Evolutionary conservation across 139 green algal species (phyloP), one percentile per base, ranked within the genome.

Genomic region (Micromonas pusilla): DNA sequence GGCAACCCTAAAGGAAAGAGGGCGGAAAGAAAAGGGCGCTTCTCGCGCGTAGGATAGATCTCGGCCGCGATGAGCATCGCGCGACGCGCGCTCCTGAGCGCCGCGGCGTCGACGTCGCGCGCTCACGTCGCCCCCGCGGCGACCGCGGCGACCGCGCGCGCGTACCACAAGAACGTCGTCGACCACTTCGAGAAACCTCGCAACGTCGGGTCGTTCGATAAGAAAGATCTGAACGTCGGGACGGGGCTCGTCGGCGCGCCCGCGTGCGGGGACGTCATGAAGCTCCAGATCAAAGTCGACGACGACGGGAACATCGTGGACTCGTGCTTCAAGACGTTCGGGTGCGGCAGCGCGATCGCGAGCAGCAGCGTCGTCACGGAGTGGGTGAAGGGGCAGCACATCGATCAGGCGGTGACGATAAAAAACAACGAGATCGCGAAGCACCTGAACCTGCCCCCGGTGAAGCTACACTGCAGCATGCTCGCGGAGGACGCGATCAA

Each of bases 391-490:
- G 91, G 92, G 65, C 91, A 91, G 81, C 78, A 78, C 0, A 76
- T 97, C 31, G 89, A 97, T 30, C 88, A 97, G 52, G 93, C 93
- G 52, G 37, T 32, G 64, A 92, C 85, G 4, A 97, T 97, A 73
- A 96, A 93, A 82, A 97, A 97, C 91, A 91, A 81, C 53, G 92
- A 97, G 71, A 97, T 97, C 52, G 76, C 76, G 2, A 81, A 81
- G 16, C 65, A 81, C n/a, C 52, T 81, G 28, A 81, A 83, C 76
- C 86, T 99, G 73, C 95, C 95, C 0, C 95, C 96, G 0, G 95
- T 99, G 38, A 99, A 98, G 91, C 87, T 99, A 79, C 95, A 99
- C 87, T 99, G 95, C 91, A 92, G 84, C 71, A 99, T 99, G 95
- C 89, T 99, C 72, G 95, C 94, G 31, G 91, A 97, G 74, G 92